Evolutionary conservation across 345 rosid genomes (phyloP).

Genomic region (Murraya koenigii): DNA sequence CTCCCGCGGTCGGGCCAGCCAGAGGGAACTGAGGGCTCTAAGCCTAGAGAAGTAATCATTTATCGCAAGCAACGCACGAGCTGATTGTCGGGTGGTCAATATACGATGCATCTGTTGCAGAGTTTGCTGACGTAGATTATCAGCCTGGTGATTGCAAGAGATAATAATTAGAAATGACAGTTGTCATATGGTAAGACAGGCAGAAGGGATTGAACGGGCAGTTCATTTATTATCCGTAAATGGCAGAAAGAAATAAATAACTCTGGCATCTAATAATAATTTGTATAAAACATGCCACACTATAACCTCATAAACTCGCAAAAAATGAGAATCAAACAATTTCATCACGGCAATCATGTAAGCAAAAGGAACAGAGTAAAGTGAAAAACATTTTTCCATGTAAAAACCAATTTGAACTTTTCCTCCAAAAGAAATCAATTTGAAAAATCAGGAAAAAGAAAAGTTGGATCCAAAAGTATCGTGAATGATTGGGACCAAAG

Average conservation of each 20-base stretch:
- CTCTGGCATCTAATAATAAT: neutral
- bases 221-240: neutral
- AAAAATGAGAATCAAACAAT: neutral
- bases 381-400: neutral
- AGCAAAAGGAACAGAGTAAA: neutral
- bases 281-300: neutral
- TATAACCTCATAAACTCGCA: neutral
- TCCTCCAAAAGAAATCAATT: neutral
- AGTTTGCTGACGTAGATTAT: slow-evolving; percentile 72
- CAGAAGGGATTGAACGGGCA: neutral
- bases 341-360: neutral
- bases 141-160: slow-evolving; percentile 41
- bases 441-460: neutral
- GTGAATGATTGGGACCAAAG: neutral
- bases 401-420: neutral
- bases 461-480: neutral
- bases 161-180: neutral
- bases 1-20: slow-evolving; percentile 75
- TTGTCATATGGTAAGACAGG: neutral
- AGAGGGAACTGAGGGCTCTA: slow-evolving; percentile 74
- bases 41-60: slow-evolving; percentile 67
- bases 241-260: neutral
- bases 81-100: slow-evolving; percentile 72
- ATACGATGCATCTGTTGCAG: slow-evolving; percentile 70
- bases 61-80: slow-evolving; percentile 73